Evolutionary conservation across 768 basidiomycete genomes (phyloP).

Genomic region (Kondoa malvinella): DNA sequence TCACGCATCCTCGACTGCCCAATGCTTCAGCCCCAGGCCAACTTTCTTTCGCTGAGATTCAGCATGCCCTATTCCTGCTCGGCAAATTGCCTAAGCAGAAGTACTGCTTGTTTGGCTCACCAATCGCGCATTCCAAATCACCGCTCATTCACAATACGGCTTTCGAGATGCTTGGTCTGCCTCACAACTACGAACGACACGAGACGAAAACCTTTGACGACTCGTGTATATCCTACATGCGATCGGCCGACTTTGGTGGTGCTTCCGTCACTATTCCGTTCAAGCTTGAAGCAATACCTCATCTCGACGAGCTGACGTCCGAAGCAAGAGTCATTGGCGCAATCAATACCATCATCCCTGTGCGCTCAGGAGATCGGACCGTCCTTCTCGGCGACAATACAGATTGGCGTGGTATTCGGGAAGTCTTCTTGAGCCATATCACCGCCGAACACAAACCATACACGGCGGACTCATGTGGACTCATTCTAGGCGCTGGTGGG

Average conservation of each 20-base stretch:
- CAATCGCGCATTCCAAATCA: conserved; percentile 75
- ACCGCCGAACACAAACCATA: conserved; percentile 12
- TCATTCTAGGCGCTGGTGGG: conserved; percentile 90
- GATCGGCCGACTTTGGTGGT: conserved; percentile 64
- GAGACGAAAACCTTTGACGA: conserved; percentile 55
- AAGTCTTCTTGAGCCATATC: conserved; percentile 33
- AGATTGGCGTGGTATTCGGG: conserved; percentile 76
- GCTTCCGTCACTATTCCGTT: conserved; percentile 93
- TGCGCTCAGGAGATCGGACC: conserved; percentile 29
- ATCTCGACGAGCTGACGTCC: conserved; percentile 60
- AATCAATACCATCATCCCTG: conserved; percentile 75
- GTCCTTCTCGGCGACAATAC: conserved; percentile 78
- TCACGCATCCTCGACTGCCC: conserved; percentile 77
- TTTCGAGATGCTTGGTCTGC: conserved; percentile 62
- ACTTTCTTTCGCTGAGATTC: conserved; percentile 70
- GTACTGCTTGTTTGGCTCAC: conserved; percentile 77
- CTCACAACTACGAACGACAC: conserved; percentile 60
- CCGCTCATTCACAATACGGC: conserved; percentile 85
- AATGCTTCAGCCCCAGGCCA: conserved; percentile 82
- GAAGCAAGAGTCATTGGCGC: conserved; percentile 78
- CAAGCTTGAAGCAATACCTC: conserved; percentile 74
- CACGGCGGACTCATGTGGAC: conserved; percentile 38
- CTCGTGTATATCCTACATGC: conserved; percentile 47
- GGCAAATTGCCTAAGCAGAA: conserved; percentile 56
- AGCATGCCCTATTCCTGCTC: conserved; percentile 58